Base-by-base conservation (phyloP, 2,329 filamentous ascomycete genomes). In the Hypoxylon sp. region DNA sequence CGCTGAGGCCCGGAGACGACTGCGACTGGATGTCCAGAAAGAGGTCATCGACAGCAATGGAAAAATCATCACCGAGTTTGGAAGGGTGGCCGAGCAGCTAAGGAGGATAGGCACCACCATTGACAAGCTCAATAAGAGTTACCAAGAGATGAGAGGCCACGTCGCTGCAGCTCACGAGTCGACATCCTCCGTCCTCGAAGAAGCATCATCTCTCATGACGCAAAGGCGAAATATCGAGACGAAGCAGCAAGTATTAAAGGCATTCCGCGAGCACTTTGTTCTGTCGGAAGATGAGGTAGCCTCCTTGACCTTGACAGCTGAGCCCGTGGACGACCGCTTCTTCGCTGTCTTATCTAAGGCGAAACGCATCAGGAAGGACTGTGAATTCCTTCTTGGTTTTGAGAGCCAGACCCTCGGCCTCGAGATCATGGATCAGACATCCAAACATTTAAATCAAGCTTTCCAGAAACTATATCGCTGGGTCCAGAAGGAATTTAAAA, bases 401-500 rank as follows among this genome's bases (percentile, higher is more conserved):
- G 94, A 97, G 77, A 93, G 94, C 72, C 94, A 98, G 79, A 90
- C 90, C 7, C 81, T 97, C 0, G 96, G 95, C 0, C 83, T 96
- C 3, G 94, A 98, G 73, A 87, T 98, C 51, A 94, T 98, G 85
- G 95, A 97, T 68, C 89, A 95, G 77, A 95, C 90, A 59, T 94
- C 94, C 0, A 93, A 93, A 63, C 89, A 93, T 67, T 85, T 99
- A 52, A 96, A 97, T 74, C 85, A 90, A 14, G 95, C 93, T 4
- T 99, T 96, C 73, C 95, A 99, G 76, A 99, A 97, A 76, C 85
- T 99, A 2, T 97, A 97, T 79, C 90, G 93, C 73, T 99, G 95
- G 95, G 90, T 97, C 19, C 94, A 97, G 76, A 90, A 91, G 63
- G 94, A 97, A 73, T 96, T 99, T 80, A 97, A 94, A 77, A 90